phyloP scores from a whole-genome alignment of 139 green algal species.

The Yamagishiella unicocca region DNA sequence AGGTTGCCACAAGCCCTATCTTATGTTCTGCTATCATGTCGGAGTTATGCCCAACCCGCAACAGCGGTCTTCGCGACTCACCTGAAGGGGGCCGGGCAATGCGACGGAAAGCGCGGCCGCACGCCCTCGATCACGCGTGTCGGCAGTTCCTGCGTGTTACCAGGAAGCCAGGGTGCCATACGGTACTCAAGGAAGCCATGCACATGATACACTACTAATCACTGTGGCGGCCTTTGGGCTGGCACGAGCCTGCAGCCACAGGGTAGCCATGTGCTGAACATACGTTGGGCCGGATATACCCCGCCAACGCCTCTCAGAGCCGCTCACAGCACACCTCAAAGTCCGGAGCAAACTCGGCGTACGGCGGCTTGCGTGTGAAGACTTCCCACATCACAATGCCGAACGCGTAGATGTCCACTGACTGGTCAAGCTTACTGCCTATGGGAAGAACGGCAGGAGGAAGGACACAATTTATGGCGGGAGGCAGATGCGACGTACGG shows the following conservation, averaged over 20 bases:
- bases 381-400: slow-evolving; percentile 41
- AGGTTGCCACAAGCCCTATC: too few species aligned
- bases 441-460: too few species aligned
- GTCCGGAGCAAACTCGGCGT: slow-evolving; percentile 14
- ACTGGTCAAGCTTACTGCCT: slow-evolving; percentile 8
- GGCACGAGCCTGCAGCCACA: neutral
- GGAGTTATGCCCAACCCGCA: neutral
- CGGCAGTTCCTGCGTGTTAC: neutral
- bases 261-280: neutral
- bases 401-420: slow-evolving; percentile 29
- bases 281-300: too few species aligned
- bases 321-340: neutral
- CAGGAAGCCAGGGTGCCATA: neutral
- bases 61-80: neutral
- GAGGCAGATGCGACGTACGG: too few species aligned
- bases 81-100: neutral
- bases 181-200: too few species aligned
- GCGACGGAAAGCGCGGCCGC: neutral
- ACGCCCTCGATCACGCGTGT: neutral
- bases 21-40: too few species aligned
- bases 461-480: too few species aligned
- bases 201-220: too few species aligned
- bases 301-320: too few species aligned
- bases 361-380: slow-evolving; percentile 22
- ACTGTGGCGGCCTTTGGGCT: too few species aligned